Conservation (phyloP, 257 asterid species). For the Solanum chiquidenum region DNA sequence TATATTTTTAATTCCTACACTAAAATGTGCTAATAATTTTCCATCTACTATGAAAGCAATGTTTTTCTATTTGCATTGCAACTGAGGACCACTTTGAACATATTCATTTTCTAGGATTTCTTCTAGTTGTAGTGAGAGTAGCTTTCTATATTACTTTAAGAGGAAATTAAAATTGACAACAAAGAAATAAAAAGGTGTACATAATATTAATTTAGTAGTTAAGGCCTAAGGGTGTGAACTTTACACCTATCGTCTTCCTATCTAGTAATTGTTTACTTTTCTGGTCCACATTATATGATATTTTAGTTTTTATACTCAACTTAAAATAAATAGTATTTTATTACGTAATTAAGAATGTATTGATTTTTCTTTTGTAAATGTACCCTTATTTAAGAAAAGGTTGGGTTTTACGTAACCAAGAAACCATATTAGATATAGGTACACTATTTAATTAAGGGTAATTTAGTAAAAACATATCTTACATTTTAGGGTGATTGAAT, state of each 20-base stretch:
- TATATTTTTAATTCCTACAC: background rate
- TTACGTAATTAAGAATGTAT: background rate
- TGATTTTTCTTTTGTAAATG: background rate
- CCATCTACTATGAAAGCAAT: background rate
- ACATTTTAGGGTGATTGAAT: background rate
- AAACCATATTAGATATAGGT: background rate
- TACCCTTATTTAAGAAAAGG: background rate
- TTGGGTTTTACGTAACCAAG: background rate
- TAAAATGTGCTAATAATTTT: background rate
- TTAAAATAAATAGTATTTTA: background rate
- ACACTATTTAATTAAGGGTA: background rate
- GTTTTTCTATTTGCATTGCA: background rate
- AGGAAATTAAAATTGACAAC: background rate
- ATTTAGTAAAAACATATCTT: background rate
- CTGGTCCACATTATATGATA: background rate
- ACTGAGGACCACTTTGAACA: background rate
- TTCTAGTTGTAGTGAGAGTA: background rate
- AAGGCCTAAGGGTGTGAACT: background rate
- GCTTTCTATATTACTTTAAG: background rate
- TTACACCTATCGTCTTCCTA: background rate
- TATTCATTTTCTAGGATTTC: background rate
- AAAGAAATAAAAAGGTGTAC: background rate
- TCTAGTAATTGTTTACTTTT: background rate
- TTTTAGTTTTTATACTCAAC: background rate
- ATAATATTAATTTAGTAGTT: background rate